Evolutionary conservation across 192 early-diverging fungal species (phyloP), one percentile per base, ranked within the genome.

Genomic region (Powellomyces hirtus): DNA sequence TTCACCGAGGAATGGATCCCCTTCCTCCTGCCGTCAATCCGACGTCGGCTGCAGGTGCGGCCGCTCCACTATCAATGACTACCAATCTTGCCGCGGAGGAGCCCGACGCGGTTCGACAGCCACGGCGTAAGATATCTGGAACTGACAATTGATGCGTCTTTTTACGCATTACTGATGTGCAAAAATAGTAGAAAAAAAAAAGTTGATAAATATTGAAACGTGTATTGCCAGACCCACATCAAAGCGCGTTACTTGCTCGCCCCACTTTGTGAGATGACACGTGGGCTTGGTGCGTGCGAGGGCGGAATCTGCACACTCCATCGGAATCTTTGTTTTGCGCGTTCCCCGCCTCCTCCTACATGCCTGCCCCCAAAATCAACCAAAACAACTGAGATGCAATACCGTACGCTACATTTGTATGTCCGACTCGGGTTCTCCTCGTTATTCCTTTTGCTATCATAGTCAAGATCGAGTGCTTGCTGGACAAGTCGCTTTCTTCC

Each of bases 1-100:
- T 80, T 6, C 53, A 56, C 29, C 53, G 53, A 5, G 53, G 53
- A 22, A 3, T 18, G 24, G 53, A 56, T 2, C 5, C 46, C 46
- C n/a, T 3, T 16, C n/a, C 46, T 49, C 4, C 46, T 49, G n/a
- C n/a, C n/a, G n/a, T 16, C 46, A 49, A 7, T 49, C 46, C 4
- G 46, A 3, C 4, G 5, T 2, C 16, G 16, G 46, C 46, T 2
- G 16, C 46, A 49, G 46, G 5, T 24, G 46, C 16, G n/a, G 46
- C 2, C n/a, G 16, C 26, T 7, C 46, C 46, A 3, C 14, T 24
- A 24, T 49, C 46, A 18, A 42, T n/a, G n/a, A n/a, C n/a, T n/a
- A n/a, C n/a, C n/a, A n/a, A n/a, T n/a, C n/a, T n/a, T n/a, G n/a
- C n/a, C n/a, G n/a, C n/a, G n/a, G n/a, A n/a, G n/a, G n/a, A n/a